phyloP scores from a whole-genome alignment of 192 early-diverging fungal genomes.

The Oehlia diaphana region DNA sequence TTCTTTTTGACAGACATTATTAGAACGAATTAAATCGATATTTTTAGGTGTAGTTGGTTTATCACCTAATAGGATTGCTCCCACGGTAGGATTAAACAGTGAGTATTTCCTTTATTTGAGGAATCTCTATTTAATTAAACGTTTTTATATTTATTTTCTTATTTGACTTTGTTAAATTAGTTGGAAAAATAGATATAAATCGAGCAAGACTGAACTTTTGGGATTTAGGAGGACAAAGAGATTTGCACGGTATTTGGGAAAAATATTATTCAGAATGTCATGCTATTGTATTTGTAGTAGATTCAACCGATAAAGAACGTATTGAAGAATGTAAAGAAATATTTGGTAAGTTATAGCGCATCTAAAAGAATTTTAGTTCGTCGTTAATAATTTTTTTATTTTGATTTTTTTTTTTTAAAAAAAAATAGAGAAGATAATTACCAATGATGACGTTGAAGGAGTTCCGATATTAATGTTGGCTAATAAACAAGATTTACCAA shows the following conservation, averaged over 20 bases:
- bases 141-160: not conserved
- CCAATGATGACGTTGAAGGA: conserved; percentile 71
- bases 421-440: conserved; percentile 70
- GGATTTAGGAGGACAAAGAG: conserved; percentile 92
- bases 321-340: conserved; percentile 76
- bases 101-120: conserved; percentile 31
- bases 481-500: conserved; percentile 88
- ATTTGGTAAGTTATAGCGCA: conserved; percentile 57
- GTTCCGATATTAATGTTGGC: conserved; percentile 92
- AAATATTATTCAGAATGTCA: conserved; percentile 94
- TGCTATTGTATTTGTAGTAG: conserved; percentile 91
- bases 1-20: conserved; percentile 64
- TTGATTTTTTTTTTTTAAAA: too few relatives aligned
- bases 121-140: not conserved
- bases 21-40: conserved; percentile 86
- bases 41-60: conserved; percentile 73
- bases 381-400: too few relatives aligned
- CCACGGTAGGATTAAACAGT: conserved; percentile 95
- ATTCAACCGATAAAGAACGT: conserved; percentile 77
- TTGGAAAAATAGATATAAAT: conserved; percentile 75
- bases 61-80: conserved; percentile 85
- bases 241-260: conserved; percentile 89
- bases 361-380: too few relatives aligned
- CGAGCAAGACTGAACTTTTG: conserved; percentile 82
- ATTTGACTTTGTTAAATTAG: conserved; percentile 26